Evolutionary conservation across 495 filamentous ascomycete species (phyloP).

Genomic region (Polyplosphaeria fusca): DNA sequence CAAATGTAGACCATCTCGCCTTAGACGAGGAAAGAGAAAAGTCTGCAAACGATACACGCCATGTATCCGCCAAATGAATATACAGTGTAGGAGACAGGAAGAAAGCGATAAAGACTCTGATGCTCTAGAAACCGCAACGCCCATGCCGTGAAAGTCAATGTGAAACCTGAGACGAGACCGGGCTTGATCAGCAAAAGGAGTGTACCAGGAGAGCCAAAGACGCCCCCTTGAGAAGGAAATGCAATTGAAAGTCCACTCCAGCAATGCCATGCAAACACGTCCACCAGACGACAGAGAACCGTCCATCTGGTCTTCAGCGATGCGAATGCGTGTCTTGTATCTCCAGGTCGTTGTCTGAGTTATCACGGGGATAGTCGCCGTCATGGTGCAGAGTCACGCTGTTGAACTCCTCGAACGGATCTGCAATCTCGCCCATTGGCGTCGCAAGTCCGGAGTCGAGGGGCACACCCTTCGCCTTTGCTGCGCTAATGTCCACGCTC

Average conservation of each 20-base stretch:
- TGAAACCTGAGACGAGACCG: background rate
- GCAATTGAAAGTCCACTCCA: background rate
- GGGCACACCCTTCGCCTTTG: conserved; percentile 64
- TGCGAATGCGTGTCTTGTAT: conserved; percentile 10
- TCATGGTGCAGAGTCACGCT: conserved; percentile 97
- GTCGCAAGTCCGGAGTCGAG: conserved; percentile 82
- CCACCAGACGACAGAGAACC: too few species aligned
- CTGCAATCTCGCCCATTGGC: conserved; percentile 76
- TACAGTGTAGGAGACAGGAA: conserved; percentile 3
- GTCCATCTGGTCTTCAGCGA: conserved; percentile 1
- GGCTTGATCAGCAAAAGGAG: conserved; percentile 12
- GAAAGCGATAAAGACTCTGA: background rate
- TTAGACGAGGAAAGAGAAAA: too few species aligned
- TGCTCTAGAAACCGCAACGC: conserved; percentile 6
- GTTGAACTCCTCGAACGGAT: conserved; percentile 99
- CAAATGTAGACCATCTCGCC: too few species aligned
- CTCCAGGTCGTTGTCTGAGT: background rate
- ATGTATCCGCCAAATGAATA: conserved; percentile 4
- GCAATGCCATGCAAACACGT: too few species aligned
- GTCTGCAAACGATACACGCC: background rate
- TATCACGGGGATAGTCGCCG: conserved; percentile 58
- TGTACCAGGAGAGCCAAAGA: conserved; percentile 15
- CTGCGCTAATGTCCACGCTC: conserved; percentile 83
- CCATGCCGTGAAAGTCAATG: conserved; percentile 1
- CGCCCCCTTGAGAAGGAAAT: conserved; percentile 1